phyloP scores from a whole-genome alignment of 192 early-diverging fungal species.

The Obelidium mucronatum region DNA sequence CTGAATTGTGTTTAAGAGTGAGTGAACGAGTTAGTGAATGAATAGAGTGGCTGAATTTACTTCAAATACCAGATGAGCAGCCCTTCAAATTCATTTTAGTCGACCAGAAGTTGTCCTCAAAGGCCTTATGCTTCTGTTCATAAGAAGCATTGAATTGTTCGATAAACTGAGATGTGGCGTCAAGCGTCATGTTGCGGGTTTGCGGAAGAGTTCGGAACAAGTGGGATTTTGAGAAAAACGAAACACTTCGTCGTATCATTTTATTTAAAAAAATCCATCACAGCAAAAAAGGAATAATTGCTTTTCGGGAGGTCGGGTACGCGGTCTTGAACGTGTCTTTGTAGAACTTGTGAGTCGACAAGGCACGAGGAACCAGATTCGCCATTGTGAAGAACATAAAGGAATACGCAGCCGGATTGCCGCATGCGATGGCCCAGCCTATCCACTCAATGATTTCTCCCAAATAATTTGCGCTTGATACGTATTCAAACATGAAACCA shows the following conservation, averaged over 20 bases:
- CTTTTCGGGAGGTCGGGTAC: constrained; percentile 44
- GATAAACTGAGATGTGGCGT: constrained; percentile 22
- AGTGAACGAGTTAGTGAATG: not conserved
- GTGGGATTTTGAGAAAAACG: not conserved
- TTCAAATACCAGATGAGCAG: constrained; percentile 25
- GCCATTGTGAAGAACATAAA: constrained; percentile 43
- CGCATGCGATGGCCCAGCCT: constrained; percentile 45
- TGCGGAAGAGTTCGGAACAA: not conserved
- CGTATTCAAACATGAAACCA: constrained; percentile 34
- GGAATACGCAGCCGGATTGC: constrained; percentile 3
- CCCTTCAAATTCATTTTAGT: constrained; percentile 48
- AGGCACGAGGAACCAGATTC: constrained; percentile 47
- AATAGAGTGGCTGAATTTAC: not conserved
- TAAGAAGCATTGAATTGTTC: constrained; percentile 42
- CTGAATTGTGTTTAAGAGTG: not conserved
- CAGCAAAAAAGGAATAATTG: constrained; percentile 45
- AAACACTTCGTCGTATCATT: not conserved
- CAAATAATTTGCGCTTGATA: constrained; percentile 46
- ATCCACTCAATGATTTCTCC: constrained; percentile 53
- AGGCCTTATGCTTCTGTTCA: constrained; percentile 42
- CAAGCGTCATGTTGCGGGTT: not conserved
- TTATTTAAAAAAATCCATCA: constrained; percentile 10
- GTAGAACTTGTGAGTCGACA: constrained; percentile 46
- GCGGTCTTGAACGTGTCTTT: constrained; percentile 34
- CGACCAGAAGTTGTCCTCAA: constrained; percentile 50